Base-by-base conservation (phyloP, 495 filamentous ascomycete species). In the Thermothielavioides terrestris region DNA sequence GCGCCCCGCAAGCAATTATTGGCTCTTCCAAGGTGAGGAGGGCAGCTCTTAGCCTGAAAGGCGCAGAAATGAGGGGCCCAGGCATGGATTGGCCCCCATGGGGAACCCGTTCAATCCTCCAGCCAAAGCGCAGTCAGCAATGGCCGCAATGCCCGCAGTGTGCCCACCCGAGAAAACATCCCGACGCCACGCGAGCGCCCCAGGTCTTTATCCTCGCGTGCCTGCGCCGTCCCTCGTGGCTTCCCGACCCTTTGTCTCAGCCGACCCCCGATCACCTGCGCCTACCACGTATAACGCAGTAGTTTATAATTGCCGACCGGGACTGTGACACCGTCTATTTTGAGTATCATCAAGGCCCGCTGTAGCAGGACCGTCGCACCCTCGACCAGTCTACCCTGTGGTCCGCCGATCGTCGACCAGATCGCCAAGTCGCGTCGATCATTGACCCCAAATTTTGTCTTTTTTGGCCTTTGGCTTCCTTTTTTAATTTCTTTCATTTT, bases 171-270 rank as follows among this genome's bases (percentile, higher is more conserved):
- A 4, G 10, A 26, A 25, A 31, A 31, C 44, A 12, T 12, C 31
- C 22, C 32, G 20, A 12, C 37, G 44, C 44, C 44, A 46, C 44
- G 31, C 44, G 42, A 46, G 32, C 35, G 43, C 42, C 25, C 15
- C 30, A 14, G 20, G 14, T 27, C 43, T 36, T 46, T 46, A 37
- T 46, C 32, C 22, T 26, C 22, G 32, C 15, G 44, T 36, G 32
- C 44, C 34, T 37, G 32, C 32, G n/a, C 32, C 21, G 21, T 46
- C 32, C n/a, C 44, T 37, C 44, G 44, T 46, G 44, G 44, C 32
- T 36, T 46, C 34, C 44, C 10, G 31, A 31, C 15, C 31, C 22
- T 26, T 46, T 46, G 44, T 46, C 44, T 37, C 44, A 37, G 5
- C 20, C 34, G 18, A 15, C 31, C 5, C 11, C 11, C 31, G 31